A percentile compares a stretch with the other conserved stretches of the same genome.
These are phyloP conservation scores for Porphyrellus cyaneotinctus DNA, from an alignment of 768 basidiomycete species.

Conservation along the genomic window DNA sequence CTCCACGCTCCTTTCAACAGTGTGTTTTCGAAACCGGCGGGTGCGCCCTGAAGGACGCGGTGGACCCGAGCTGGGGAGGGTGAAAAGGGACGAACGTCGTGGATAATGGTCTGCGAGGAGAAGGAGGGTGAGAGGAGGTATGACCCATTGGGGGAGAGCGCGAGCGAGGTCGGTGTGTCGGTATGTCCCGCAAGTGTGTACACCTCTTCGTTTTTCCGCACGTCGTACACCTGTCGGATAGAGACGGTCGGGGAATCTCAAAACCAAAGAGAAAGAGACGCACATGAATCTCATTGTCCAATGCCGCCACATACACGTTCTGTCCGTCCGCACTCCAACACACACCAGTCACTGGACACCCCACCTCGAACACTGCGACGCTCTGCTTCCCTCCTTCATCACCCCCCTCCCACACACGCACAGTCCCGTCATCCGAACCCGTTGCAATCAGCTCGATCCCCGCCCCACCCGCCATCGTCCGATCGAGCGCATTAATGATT, in stretches of 20 bases:
- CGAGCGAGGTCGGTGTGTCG: constrained; percentile 92
- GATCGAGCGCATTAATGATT: constrained; percentile 85
- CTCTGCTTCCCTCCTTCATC: constrained; percentile 70
- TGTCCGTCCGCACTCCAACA: constrained; percentile 91
- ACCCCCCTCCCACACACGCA: constrained; percentile 94
- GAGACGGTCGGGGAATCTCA: no score
- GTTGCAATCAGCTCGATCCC: constrained; percentile 84
- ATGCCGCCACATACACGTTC: constrained; percentile 82
- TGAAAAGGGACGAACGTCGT: constrained; percentile 93
- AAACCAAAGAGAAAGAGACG: constrained; percentile 26
- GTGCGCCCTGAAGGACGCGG: constrained; percentile 74
- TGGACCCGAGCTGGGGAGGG: constrained; percentile 79
- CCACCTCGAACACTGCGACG: constrained; percentile 77
- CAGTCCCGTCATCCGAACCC: constrained; percentile 89
- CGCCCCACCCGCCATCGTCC: constrained; percentile 78
- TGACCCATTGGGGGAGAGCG: constrained; percentile 83
- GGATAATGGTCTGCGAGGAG: constrained; percentile 84
- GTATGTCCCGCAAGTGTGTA: constrained; percentile 80
- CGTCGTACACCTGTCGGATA: constrained; percentile 71
- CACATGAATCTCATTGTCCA: constrained; percentile 97
- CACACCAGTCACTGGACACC: constrained; percentile 88
- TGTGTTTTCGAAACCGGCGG: constrained; percentile 91
- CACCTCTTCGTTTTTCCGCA: constrained; percentile 79
- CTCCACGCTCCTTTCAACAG: constrained; percentile 87
- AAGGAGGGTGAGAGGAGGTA: constrained; percentile 89